phyloP scores from a whole-genome alignment of 1,284 basidiomycete species.

The Fomes fomentarius region DNA sequence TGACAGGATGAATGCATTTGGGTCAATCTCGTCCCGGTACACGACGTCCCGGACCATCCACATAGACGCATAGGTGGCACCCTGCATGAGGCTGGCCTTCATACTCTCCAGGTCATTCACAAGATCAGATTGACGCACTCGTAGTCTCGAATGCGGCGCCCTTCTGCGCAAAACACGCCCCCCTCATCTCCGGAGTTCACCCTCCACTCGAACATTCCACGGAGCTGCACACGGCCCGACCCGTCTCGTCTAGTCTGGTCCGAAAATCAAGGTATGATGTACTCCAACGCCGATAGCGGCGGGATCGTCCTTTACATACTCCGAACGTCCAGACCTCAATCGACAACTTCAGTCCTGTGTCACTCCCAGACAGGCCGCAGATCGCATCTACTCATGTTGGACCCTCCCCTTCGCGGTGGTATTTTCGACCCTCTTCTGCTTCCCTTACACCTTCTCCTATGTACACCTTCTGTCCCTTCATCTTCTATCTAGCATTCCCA shows the following conservation, averaged over 20 bases:
- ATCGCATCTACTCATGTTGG: constrained; percentile 18
- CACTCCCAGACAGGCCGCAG: constrained; percentile 4
- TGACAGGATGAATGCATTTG: no score
- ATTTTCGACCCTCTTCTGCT: constrained; percentile 6
- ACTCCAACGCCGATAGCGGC: constrained; percentile 12
- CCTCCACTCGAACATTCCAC: constrained; percentile 16
- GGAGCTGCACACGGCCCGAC: constrained; percentile 16
- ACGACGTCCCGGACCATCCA: no score
- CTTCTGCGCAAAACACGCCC: constrained; percentile 15
- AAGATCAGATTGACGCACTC: constrained; percentile 10
- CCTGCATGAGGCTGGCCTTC: no score
- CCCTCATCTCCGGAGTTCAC: constrained; percentile 23
- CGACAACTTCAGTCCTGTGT: background rate
- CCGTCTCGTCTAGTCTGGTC: background rate
- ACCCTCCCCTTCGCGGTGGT: constrained; percentile 11
- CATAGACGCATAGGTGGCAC: no score
- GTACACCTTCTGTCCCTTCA: constrained; percentile 12
- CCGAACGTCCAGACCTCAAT: constrained; percentile 11
- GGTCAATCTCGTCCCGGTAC: no score
- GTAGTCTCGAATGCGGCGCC: constrained; percentile 11
- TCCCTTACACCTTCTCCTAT: constrained; percentile 13
- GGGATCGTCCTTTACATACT: constrained; percentile 16
- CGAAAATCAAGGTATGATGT: background rate
- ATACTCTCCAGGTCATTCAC: constrained; percentile 2
- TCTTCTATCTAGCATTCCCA: constrained; percentile 14